phyloP scores from a whole-genome alignment of 805 yeast species.

The Candida montana region DNA sequence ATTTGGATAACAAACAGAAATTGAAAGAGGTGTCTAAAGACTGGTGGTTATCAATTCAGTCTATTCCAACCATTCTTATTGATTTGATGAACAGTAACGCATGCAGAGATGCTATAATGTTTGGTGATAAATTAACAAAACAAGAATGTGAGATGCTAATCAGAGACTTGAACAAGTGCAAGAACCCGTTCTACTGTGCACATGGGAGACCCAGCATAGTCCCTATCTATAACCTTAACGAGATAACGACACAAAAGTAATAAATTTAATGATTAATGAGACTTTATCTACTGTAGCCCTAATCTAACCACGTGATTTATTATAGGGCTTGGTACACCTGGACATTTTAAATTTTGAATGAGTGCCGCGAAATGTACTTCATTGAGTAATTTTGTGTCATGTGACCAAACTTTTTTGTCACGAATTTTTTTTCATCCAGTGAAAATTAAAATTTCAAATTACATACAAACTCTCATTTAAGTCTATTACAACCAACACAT shows the following conservation, averaged over 20 bases:
- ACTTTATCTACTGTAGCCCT: too few relatives aligned
- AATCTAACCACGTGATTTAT: not conserved
- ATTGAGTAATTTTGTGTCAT: not conserved
- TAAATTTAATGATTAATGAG: not conserved
- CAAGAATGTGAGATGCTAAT: slow-evolving; percentile 44
- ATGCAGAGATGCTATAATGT: slow-evolving; percentile 65
- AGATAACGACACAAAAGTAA: too few relatives aligned
- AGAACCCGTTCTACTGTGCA: slow-evolving; percentile 72
- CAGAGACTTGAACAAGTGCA: slow-evolving; percentile 39
- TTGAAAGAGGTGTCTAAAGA: slow-evolving; percentile 9
- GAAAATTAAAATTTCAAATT: slow-evolving; percentile 1
- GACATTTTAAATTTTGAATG: not conserved
- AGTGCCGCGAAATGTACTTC: slow-evolving; percentile 2
- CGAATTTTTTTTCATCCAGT: slow-evolving; percentile 3
- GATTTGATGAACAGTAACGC: slow-evolving; percentile 56
- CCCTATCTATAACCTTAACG: slow-evolving; percentile 37
- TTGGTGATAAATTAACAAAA: slow-evolving; percentile 49
- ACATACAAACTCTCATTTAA: slow-evolving; percentile 3
- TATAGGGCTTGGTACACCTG: slow-evolving; percentile 2
- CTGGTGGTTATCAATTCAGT: slow-evolving; percentile 36
- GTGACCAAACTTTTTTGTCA: slow-evolving; percentile 13
- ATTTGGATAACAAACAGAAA: slow-evolving; percentile 32
- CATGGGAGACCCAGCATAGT: slow-evolving; percentile 77
- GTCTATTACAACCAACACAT: slow-evolving; percentile 8
- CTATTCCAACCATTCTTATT: slow-evolving; percentile 46